Evolutionary conservation across 345 rosid species (phyloP), one percentile per base, ranked within the genome.

Genomic region (Salix suchowensis): DNA sequence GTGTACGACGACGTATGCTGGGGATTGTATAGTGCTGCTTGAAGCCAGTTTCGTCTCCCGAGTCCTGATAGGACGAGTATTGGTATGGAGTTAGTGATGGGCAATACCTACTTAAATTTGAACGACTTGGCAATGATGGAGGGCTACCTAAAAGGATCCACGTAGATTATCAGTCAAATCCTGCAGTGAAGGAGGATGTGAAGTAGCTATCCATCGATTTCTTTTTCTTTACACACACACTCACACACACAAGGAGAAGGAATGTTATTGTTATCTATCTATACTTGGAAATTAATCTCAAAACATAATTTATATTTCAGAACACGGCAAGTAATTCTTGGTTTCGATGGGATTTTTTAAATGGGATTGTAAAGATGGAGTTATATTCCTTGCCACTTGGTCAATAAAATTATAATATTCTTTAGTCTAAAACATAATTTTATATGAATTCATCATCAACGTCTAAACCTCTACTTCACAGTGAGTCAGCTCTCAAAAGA

Each of bases 21-120:
- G 50, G 16, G 16, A 46, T 13, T n/a, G 28, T 0, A 40, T 10
- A n/a, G 61, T 32, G 37, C 37, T 54, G 6, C 52, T 19, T 65
- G 64, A 23, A 58, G 23, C 28, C 64, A 58, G 10, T 58, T 58
- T n/a, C 10, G 13, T 46, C 50, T 14, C 50, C 50, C 50, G 5
- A 14, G 18, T 46, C 50, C 50, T 14, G 65, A 71, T 21, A 30
- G 28, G 65, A 32, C 61, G 18, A 12, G 21, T 30, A 7, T 26
- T 28, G 32, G 55, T 39, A 24, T 65, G 13, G 37, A 16, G 30
- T n/a, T 13, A 32, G 15, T 37, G 18, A 16, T 28, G 78, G n/a
- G 58, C 28, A 58, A 34, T 40, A 39, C 74, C 74, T 82, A 66
- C 65, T 72, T 36, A 1, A 7, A 40, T 69, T 65, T n/a, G 64